Percentiles rank a stretch among this genome's conserved stretches.
phyloP scores from a whole-genome alignment of 495 filamentous ascomycete species.

The Collariella sp. region DNA sequence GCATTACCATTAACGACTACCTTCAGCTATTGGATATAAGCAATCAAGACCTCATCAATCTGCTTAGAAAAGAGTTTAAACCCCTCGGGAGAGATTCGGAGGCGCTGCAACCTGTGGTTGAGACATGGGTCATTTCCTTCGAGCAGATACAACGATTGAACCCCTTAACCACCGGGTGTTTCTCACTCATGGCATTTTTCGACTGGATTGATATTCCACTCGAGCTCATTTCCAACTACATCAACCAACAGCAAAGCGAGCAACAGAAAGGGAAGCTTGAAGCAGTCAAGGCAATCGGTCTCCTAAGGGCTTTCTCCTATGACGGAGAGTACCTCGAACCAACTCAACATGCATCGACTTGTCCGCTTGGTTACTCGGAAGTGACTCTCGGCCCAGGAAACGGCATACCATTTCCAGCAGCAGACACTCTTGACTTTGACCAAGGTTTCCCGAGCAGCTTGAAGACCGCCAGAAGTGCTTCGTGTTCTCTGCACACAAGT shows the following conservation, averaged over 20 bases:
- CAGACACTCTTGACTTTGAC: conserved; percentile 25
- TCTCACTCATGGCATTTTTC: conserved; percentile 37
- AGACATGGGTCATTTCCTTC: conserved; percentile 33
- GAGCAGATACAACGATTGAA: conserved; percentile 31
- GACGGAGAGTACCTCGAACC: conserved; percentile 4
- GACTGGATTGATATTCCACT: conserved; percentile 37
- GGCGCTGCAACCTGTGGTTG: conserved; percentile 24
- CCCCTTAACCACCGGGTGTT: conserved; percentile 31
- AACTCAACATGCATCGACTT: conserved; percentile 34
- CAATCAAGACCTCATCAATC: conserved; percentile 16
- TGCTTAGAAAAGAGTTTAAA: conserved; percentile 20
- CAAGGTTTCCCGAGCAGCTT: conserved; percentile 22
- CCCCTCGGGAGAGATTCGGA: conserved; percentile 20
- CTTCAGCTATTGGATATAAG: conserved; percentile 24
- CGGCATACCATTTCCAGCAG: conserved; percentile 21
- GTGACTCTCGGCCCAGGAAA: conserved; percentile 31
- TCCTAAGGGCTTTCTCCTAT: conserved; percentile 34
- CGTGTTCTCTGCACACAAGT: conserved; percentile 37
- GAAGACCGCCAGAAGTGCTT: conserved; percentile 26
- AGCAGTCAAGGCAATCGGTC: conserved; percentile 28
- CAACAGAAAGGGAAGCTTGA: conserved; percentile 8
- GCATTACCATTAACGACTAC: conserved; percentile 23
- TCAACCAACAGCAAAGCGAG: conserved; percentile 8
- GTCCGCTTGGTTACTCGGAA: conserved; percentile 38
- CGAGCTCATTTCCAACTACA: conserved; percentile 22